Percentiles rank a stretch among this genome's conserved stretches.
Conservation (phyloP, 495 filamentous ascomycete species). For the Hyaloscypha hepaticicola region DNA sequence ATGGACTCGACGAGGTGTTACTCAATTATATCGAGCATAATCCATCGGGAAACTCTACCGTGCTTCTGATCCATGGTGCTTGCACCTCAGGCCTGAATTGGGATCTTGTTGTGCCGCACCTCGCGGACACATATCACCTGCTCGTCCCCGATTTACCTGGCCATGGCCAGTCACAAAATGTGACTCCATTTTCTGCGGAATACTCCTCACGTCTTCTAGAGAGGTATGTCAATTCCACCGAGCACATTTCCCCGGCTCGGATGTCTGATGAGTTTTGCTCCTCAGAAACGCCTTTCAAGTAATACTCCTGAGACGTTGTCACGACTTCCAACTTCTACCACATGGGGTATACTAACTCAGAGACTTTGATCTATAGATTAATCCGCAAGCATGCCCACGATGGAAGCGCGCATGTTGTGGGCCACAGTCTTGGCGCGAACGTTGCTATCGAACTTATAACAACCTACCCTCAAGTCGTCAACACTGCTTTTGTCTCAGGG, state of each 20-base stretch:
- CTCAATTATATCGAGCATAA: not conserved
- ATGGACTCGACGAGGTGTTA: slow-evolving; percentile 1
- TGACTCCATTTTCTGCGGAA: slow-evolving; percentile 7
- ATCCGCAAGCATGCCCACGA: slow-evolving; percentile 10
- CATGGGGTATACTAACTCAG: too few species aligned
- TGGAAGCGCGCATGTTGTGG: slow-evolving; percentile 11
- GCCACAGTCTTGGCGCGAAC: slow-evolving; percentile 13
- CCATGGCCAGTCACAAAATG: slow-evolving; percentile 8
- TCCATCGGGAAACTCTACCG: not conserved
- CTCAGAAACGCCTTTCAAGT: too few species aligned
- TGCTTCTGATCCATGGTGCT: slow-evolving; percentile 1
- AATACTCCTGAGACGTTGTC: too few species aligned
- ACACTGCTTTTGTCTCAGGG: slow-evolving; percentile 8
- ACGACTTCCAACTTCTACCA: too few species aligned
- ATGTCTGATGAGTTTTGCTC: too few species aligned
- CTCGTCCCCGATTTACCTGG: slow-evolving; percentile 14
- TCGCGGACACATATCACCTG: slow-evolving; percentile 6
- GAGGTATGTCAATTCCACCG: too few species aligned
- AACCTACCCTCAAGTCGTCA: slow-evolving; percentile 2
- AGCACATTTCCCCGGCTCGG: too few species aligned
- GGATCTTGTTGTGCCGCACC: slow-evolving; percentile 8
- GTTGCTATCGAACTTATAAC: slow-evolving; percentile 8
- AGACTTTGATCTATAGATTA: not conserved
- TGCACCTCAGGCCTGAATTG: not conserved
- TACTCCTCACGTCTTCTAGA: slow-evolving; percentile 6